phyloP scores from a whole-genome alignment of 2,329 filamentous ascomycete species.

The Tothia fuscella region DNA sequence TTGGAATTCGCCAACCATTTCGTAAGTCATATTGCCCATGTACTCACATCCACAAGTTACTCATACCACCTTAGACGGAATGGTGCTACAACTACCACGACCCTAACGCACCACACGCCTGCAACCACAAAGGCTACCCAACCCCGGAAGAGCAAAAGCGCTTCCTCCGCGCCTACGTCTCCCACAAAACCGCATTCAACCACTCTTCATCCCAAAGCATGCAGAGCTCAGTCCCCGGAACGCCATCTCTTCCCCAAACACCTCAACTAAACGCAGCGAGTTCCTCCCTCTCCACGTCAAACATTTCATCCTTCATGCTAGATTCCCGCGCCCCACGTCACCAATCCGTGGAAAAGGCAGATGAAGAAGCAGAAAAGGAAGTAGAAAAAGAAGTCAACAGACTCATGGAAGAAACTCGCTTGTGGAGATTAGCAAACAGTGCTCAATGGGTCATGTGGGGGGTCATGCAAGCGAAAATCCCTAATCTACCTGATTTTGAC shows the following conservation, averaged over 20 bases:
- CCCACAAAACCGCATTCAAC: conserved; percentile 63
- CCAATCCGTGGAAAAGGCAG: conserved; percentile 22
- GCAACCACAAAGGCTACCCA: conserved; percentile 61
- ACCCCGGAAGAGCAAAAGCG: conserved; percentile 67
- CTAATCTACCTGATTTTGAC: conserved; percentile 50
- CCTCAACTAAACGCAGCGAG: conserved; percentile 19
- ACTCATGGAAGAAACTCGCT: conserved; percentile 63
- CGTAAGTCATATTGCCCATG: conserved; percentile 33
- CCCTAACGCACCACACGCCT: conserved; percentile 49
- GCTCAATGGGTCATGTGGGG: conserved; percentile 94
- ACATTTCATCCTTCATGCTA: conserved; percentile 59
- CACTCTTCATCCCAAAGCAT: conserved; percentile 31
- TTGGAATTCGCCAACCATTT: conserved; percentile 97
- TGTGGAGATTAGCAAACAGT: conserved; percentile 82
- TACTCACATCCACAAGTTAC: neutral
- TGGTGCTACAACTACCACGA: conserved; percentile 99
- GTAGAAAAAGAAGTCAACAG: conserved; percentile 56
- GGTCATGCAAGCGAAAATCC: conserved; percentile 83
- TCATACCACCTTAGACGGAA: conserved; percentile 46
- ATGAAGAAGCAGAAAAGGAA: conserved; percentile 49
- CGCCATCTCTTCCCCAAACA: conserved; percentile 16
- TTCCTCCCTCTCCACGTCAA: conserved; percentile 21
- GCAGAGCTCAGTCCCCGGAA: conserved; percentile 27
- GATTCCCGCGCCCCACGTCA: conserved; percentile 40
- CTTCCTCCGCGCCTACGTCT: conserved; percentile 78